These are phyloP conservation scores for Aciculosporium take DNA, from an alignment of 2,329 filamentous ascomycete species.

Conservation along the genomic window DNA sequence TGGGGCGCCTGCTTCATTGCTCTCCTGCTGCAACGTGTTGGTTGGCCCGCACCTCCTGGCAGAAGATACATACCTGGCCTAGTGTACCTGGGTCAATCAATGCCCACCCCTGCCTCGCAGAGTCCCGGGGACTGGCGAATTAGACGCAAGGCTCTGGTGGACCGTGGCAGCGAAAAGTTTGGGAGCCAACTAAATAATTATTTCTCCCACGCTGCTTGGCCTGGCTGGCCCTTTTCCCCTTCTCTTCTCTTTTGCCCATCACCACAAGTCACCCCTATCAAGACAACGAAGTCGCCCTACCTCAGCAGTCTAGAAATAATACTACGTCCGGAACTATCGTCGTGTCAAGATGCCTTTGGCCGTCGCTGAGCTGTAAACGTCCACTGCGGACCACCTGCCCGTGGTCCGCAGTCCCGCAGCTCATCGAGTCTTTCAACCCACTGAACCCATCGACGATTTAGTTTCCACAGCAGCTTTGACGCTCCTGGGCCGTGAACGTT, in stretches of 20 bases:
- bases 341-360: conserved; percentile 59
- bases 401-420: conserved; percentile 73
- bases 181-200: conserved; percentile 9
- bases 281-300: conserved; percentile 53
- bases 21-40: conserved; percentile 5
- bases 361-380: conserved; percentile 84
- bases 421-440: conserved; percentile 50
- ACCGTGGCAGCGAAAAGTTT: conserved; percentile 11
- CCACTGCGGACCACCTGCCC: conserved; percentile 51
- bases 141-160: conserved; percentile 11
- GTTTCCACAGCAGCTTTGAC: conserved; percentile 42
- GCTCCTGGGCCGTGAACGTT: conserved; percentile 21
- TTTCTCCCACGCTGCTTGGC: conserved; percentile 7
- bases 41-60: too few relatives aligned
- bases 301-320: conserved; percentile 19
- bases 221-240: conserved; percentile 10
- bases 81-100: conserved; percentile 5
- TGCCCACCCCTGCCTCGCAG: neutral
- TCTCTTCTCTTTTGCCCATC: conserved; percentile 17
- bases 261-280: conserved; percentile 18
- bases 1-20: too few relatives aligned
- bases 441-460: conserved; percentile 43
- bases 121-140: too few relatives aligned
- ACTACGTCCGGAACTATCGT: conserved; percentile 45
- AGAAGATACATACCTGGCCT: too few relatives aligned